phyloP scores from a whole-genome alignment of 2,329 filamentous ascomycete species.

The Knoxdaviesia proteae region DNA sequence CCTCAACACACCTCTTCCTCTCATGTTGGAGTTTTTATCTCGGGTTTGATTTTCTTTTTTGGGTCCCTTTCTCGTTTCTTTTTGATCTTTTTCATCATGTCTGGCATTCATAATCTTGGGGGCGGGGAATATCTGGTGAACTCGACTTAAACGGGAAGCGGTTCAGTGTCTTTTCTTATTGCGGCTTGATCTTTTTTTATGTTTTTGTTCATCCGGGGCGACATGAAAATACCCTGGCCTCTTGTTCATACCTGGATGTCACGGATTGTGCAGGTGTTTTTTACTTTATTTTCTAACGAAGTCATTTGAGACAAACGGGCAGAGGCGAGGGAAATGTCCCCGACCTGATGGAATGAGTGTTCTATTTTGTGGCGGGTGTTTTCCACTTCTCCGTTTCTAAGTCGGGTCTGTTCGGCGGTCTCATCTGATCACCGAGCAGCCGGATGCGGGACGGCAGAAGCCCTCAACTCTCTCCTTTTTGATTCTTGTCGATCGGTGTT shows the following conservation, averaged over 20 bases:
- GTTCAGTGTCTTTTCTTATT: constrained; percentile 1
- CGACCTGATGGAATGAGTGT: background rate
- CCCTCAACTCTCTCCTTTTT: no score
- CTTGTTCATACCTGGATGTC: no score
- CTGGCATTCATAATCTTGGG: constrained; percentile 2
- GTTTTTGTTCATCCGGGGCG: no score
- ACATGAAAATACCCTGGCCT: no score
- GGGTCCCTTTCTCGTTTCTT: constrained; percentile 3
- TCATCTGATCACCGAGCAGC: no score
- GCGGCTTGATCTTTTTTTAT: background rate
- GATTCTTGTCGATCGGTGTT: background rate
- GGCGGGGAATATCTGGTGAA: no score
- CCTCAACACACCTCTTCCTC: background rate
- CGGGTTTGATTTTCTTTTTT: constrained; percentile 1
- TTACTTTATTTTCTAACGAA: background rate
- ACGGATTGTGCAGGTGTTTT: background rate
- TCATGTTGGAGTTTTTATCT: constrained; percentile 1
- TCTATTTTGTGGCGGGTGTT: no score
- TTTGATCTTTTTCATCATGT: constrained; percentile 1
- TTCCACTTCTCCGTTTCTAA: no score
- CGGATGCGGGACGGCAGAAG: no score
- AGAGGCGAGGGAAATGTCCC: background rate
- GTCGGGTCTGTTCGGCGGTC: no score
- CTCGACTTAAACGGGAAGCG: background rate
- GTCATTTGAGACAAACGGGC: background rate